A percentile compares a stretch with the other conserved stretches of the same genome.
phyloP scores from a whole-genome alignment of 1,284 basidiomycete genomes.

The Pterulicium gracile region DNA sequence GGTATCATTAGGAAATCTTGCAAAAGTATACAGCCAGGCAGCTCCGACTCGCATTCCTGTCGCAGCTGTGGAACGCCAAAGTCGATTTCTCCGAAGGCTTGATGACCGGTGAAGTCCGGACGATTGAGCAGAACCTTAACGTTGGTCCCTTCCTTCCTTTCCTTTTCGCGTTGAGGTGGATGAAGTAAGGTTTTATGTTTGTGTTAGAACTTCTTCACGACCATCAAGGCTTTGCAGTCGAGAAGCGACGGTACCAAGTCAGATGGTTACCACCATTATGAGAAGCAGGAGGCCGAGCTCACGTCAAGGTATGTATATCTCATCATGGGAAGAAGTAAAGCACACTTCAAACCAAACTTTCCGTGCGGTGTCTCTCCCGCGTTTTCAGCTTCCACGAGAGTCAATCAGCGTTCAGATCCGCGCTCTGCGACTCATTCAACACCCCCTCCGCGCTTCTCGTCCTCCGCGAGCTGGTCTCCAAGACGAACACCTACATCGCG shows the following conservation, averaged over 20 bases:
- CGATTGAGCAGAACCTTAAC: conserved; percentile 81
- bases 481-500: conserved; percentile 85
- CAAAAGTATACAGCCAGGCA: conserved; percentile 81
- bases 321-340: no score
- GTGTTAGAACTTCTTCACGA: conserved; percentile 92
- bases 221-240: conserved; percentile 73
- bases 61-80: conserved; percentile 86
- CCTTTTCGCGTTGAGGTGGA: no score
- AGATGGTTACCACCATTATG: conserved; percentile 55
- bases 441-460: conserved; percentile 78
- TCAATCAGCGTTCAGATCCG: conserved; percentile 76
- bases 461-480: conserved; percentile 78
- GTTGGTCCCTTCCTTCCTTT: conserved; percentile 48
- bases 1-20: conserved; percentile 69
- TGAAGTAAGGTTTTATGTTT: no score
- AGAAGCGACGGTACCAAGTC: conserved; percentile 34
- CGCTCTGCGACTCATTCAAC: conserved; percentile 97
- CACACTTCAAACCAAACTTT: no score
- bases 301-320: conserved; percentile 39
- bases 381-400: conserved; percentile 56
- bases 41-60: conserved; percentile 88
- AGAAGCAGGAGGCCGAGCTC: conserved; percentile 55
- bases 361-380: no score
- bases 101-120: conserved; percentile 83
- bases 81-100: conserved; percentile 92